A percentile compares a stretch with the other conserved stretches of the same genome.
phyloP scores from a whole-genome alignment of 2,329 filamentous ascomycete genomes.

The Phaeosphaeriaceae sp. region DNA sequence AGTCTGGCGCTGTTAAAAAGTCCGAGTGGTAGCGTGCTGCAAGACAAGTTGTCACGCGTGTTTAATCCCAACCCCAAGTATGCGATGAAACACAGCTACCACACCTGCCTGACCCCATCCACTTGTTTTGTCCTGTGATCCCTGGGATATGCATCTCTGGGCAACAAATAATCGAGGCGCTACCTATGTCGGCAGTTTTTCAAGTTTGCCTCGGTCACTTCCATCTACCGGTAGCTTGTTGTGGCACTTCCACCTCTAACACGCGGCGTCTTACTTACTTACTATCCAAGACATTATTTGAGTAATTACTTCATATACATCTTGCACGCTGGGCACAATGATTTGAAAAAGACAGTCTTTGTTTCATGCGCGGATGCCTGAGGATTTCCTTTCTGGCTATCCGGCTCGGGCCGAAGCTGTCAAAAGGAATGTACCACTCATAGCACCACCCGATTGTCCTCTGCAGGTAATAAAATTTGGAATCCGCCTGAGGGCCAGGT shows the following conservation, averaged over 20 bases:
- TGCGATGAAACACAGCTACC: not conserved
- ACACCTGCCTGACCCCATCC: too few relatives aligned
- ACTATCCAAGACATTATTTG: not conserved
- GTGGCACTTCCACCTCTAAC: not conserved
- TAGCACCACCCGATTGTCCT: too few relatives aligned
- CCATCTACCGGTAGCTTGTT: too few relatives aligned
- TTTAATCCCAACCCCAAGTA: not conserved
- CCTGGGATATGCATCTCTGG: too few relatives aligned
- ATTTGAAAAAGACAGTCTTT: not conserved
- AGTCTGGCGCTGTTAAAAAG: too few relatives aligned
- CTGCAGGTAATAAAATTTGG: too few relatives aligned
- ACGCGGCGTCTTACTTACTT: not conserved
- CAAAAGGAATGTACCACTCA: slow-evolving; percentile 10
- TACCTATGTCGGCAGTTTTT: too few relatives aligned
- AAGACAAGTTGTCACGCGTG: slow-evolving; percentile 13
- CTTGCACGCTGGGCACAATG: not conserved
- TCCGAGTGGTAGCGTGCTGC: not conserved
- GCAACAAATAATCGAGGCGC: too few relatives aligned
- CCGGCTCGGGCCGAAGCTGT: slow-evolving; percentile 36
- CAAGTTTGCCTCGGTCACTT: too few relatives aligned
- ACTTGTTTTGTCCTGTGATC: too few relatives aligned
- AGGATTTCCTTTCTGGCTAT: slow-evolving; percentile 13
- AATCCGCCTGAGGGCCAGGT: too few relatives aligned
- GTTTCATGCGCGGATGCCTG: slow-evolving; percentile 15
- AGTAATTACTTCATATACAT: not conserved